phyloP scores from a whole-genome alignment of 2,329 filamentous ascomycete species.

The Ceratocystis alfenasii region DNA sequence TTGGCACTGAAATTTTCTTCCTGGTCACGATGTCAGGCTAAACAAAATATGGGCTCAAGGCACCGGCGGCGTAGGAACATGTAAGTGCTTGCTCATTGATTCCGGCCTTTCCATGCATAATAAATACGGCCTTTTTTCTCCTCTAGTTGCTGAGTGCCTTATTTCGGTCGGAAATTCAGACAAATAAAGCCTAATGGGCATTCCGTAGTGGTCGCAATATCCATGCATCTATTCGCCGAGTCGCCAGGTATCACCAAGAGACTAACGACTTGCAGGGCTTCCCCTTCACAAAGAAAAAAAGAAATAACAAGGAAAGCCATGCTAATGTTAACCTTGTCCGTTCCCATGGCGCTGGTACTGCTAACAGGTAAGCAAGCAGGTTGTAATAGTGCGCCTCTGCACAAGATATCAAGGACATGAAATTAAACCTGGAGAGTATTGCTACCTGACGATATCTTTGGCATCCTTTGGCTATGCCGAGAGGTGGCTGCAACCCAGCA shows the following conservation, averaged over 20 bases:
- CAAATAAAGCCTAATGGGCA: no score
- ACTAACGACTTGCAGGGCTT: not conserved
- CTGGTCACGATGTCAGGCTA: not conserved
- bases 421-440: not conserved
- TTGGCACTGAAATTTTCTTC: not conserved
- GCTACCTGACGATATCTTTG: conserved; percentile 8
- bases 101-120: not conserved
- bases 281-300: not conserved
- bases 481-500: not conserved
- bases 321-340: not conserved
- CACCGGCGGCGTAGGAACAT: not conserved
- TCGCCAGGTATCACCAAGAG: not conserved
- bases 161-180: no score
- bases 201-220: no score
- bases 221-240: no score
- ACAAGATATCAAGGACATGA: not conserved
- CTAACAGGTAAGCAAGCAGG: not conserved
- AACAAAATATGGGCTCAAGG: not conserved
- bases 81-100: not conserved
- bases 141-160: no score
- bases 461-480: not conserved
- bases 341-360: conserved; percentile 2
- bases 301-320: no score
- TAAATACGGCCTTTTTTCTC: no score
- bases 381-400: not conserved